Evolutionary conservation across 179 eudicot species (phyloP), one percentile per base, ranked within the genome.

Genomic region (Patellifolia procumbens): DNA sequence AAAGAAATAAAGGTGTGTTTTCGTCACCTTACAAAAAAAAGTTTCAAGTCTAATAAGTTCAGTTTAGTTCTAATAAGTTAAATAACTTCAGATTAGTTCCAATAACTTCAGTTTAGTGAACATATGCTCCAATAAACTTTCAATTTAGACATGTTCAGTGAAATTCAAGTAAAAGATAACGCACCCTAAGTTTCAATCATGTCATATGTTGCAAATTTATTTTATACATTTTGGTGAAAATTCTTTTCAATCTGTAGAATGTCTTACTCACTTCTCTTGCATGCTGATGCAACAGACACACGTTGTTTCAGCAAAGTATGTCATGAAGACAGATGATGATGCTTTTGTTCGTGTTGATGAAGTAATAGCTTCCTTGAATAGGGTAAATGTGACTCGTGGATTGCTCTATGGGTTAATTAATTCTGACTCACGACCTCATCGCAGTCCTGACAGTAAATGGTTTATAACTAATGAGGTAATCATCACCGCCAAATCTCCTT

Each of bases 301-400:
- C 76, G 89, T 89, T 61, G 87, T 90, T 70, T 86, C 90, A 0
- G 92, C 93, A 32, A 91, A 91, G 76, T 94, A 88, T 78, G 87
- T 92, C 56, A 94, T 94, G 98, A 94, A 94, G 85, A 92, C 98
- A 12, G 98, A 94, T 65, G 98, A 94, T 74, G 98, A 94, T 74
- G 94, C 98, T 68, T 94, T 92, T 86, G 97, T 94, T 79, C 97
- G 97, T 69, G 85, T 94, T 68, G 98, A 94, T 82, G 97, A 92
- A 88, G 86, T 92, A 58, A 66, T 91, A 81, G 78, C 89, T 65
- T 85, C 97, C 71, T 68, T 92, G 73, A 67, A 82, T 19, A 88
- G 92, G 76, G 76, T 79, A 61, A 91, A 91, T 58, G 90, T 77
- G 63, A 81, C 79, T 35, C 87, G 45, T 48, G 93, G 98, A 45